phyloP scores from a whole-genome alignment of 805 yeast genomes.

The Spathaspora girioi region DNA sequence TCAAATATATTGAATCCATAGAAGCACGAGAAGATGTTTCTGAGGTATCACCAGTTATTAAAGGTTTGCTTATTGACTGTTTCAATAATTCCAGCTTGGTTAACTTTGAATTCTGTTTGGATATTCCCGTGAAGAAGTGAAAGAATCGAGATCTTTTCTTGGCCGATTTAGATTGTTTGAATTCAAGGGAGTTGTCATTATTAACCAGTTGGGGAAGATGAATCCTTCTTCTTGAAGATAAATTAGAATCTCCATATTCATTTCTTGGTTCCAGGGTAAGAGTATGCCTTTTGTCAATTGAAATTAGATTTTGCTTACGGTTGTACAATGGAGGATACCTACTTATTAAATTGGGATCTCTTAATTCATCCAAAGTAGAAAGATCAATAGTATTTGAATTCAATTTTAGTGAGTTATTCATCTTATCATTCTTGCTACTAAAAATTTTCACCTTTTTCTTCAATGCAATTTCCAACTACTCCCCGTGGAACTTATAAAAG shows the following conservation, averaged over 20 bases:
- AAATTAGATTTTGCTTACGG: constrained; percentile 6
- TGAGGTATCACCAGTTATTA: background rate
- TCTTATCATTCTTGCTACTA: background rate
- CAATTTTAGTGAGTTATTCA: constrained; percentile 2
- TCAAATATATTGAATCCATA: background rate
- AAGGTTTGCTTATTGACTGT: background rate
- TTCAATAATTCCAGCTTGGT: background rate
- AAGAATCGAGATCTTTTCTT: constrained; percentile 2
- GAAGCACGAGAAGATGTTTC: background rate
- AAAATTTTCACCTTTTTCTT: too few species aligned
- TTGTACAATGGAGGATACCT: constrained; percentile 10
- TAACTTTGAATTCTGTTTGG: background rate
- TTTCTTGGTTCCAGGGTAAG: background rate
- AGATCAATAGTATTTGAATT: constrained; percentile 7
- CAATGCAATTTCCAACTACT: too few species aligned
- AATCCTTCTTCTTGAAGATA: background rate
- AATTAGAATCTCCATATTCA: background rate
- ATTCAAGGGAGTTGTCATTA: background rate
- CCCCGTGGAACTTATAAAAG: too few species aligned
- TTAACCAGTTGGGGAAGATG: background rate
- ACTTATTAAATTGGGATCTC: constrained; percentile 10
- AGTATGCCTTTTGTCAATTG: constrained; percentile 1
- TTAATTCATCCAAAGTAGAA: constrained; percentile 9
- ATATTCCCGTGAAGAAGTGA: background rate
- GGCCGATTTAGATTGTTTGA: background rate